These are phyloP conservation scores for Microdochium paspali DNA, from an alignment of 2,329 filamentous ascomycete species.

Conservation along the genomic window DNA sequence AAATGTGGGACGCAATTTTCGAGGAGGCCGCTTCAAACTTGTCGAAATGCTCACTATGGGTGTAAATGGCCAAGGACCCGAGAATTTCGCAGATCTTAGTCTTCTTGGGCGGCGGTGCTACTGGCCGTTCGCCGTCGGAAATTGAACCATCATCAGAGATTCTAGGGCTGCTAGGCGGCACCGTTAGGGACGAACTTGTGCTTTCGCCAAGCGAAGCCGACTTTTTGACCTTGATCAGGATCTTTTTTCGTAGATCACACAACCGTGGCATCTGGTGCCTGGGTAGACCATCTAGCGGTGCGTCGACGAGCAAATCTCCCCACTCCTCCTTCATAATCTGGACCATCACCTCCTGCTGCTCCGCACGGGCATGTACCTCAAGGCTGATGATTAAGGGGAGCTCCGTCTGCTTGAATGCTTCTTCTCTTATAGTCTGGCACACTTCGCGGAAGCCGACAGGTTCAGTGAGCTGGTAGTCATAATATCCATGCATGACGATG, in stretches of 20 bases:
- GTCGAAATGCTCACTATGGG: slow-evolving; percentile 73
- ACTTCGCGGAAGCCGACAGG: slow-evolving; percentile 84
- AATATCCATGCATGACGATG: slow-evolving; percentile 61
- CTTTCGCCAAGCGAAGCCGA: slow-evolving; percentile 18
- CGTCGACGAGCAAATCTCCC: slow-evolving; percentile 62
- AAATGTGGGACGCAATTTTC: slow-evolving; percentile 59
- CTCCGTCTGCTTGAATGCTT: slow-evolving; percentile 66
- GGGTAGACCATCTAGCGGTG: slow-evolving; percentile 38
- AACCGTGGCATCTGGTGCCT: slow-evolving; percentile 56
- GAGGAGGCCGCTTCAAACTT: slow-evolving; percentile 56
- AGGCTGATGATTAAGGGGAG: slow-evolving; percentile 86
- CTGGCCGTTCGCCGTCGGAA: slow-evolving; percentile 32
- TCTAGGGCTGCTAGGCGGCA: background rate
- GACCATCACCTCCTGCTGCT: slow-evolving; percentile 89
- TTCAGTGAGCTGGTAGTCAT: slow-evolving; percentile 64
- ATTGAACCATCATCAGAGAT: slow-evolving; percentile 26
- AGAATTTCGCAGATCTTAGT: slow-evolving; percentile 63
- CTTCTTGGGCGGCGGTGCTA: slow-evolving; percentile 25
- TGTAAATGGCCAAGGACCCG: slow-evolving; percentile 73
- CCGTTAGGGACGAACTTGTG: slow-evolving; percentile 20
- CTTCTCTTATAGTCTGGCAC: slow-evolving; percentile 68
- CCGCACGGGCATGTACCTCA: slow-evolving; percentile 74
- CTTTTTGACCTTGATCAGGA: slow-evolving; percentile 74
- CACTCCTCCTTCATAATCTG: slow-evolving; percentile 88
- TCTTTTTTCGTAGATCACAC: slow-evolving; percentile 65